These are phyloP conservation scores for Ophiobolus disseminans DNA, from an alignment of 2,329 filamentous ascomycete species.

Conservation along the genomic window DNA sequence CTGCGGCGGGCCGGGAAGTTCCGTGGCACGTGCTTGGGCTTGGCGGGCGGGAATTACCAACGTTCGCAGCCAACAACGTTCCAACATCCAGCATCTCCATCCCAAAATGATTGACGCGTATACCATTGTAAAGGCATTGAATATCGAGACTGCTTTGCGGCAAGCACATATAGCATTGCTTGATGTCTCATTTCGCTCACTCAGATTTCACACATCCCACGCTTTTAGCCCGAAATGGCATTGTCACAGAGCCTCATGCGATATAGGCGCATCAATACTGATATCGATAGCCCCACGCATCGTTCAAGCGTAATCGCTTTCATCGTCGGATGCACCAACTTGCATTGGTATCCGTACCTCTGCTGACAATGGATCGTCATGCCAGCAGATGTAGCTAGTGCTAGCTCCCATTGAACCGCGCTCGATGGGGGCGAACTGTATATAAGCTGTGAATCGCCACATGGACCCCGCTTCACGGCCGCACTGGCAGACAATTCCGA, in stretches of 20 bases:
- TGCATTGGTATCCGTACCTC: slow-evolving; percentile 2
- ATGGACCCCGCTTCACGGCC: too few species aligned
- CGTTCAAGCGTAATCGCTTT: slow-evolving; percentile 5
- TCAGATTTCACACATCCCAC: background rate
- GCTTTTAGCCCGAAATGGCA: slow-evolving; percentile 13
- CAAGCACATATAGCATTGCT: background rate
- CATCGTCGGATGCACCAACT: background rate
- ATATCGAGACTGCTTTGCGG: background rate
- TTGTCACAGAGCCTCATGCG: slow-evolving; percentile 22
- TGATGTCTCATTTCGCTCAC: slow-evolving; percentile 3
- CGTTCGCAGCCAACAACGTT: background rate
- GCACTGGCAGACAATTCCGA: too few species aligned
- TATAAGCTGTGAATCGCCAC: too few species aligned
- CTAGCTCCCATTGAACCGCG: slow-evolving; percentile 31
- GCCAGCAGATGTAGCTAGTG: slow-evolving; percentile 5
- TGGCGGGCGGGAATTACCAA: slow-evolving; percentile 9
- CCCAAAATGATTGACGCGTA: background rate
- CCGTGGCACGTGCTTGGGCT: slow-evolving; percentile 30
- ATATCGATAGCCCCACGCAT: slow-evolving; percentile 3
- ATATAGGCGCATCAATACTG: slow-evolving; percentile 31
- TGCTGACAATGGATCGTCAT: slow-evolving; percentile 13
- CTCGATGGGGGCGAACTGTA: slow-evolving; percentile 14
- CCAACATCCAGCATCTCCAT: background rate
- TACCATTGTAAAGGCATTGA: background rate
- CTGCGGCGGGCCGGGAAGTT: slow-evolving; percentile 26